These are phyloP conservation scores for Decorospora gaudefroyi DNA, from an alignment of 2,329 filamentous ascomycete species.

Conservation along the genomic window DNA sequence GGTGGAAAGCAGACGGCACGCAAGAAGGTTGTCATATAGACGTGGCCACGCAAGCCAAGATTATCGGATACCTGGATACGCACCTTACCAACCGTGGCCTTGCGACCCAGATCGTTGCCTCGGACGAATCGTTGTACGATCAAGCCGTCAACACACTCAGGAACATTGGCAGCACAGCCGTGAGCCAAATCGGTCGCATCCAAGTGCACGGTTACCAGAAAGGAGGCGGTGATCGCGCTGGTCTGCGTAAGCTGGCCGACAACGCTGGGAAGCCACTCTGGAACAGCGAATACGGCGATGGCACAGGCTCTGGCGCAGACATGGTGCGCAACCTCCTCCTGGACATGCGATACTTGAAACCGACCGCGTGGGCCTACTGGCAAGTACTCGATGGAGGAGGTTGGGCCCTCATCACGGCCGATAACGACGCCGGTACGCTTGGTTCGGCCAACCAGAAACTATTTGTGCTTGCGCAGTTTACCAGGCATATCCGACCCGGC, in stretches of 20 bases:
- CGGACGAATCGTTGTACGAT: constrained; percentile 15
- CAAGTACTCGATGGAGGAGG: constrained; percentile 10
- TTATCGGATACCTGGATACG: constrained; percentile 7
- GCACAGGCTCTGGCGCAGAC: constrained; percentile 4
- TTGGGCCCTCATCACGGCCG: constrained; percentile 10
- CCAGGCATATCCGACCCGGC: constrained; percentile 10
- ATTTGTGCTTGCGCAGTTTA: constrained; percentile 12
- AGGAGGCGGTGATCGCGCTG: constrained; percentile 6
- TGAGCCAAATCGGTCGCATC: constrained; percentile 8
- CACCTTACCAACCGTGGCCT: constrained; percentile 8
- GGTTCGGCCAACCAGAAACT: constrained; percentile 10
- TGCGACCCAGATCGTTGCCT: constrained; percentile 8
- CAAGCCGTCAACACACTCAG: constrained; percentile 7
- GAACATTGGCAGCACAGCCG: constrained; percentile 11
- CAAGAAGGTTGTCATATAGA: constrained; percentile 15
- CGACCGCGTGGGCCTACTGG: constrained; percentile 13
- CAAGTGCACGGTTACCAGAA: constrained; percentile 14
- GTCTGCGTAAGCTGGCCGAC: constrained; percentile 4
- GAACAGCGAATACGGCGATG: constrained; percentile 15
- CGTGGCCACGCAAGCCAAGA: constrained; percentile 8
- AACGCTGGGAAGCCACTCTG: constrained; percentile 5
- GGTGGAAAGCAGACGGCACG: constrained; percentile 16
- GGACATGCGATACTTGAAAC: constrained; percentile 12
- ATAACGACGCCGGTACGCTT: constrained; percentile 12
- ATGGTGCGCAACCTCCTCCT: constrained; percentile 6